Evolutionary conservation across 1,284 basidiomycete genomes (phyloP).

Genomic region (Cryptococcus neoformans): DNA sequence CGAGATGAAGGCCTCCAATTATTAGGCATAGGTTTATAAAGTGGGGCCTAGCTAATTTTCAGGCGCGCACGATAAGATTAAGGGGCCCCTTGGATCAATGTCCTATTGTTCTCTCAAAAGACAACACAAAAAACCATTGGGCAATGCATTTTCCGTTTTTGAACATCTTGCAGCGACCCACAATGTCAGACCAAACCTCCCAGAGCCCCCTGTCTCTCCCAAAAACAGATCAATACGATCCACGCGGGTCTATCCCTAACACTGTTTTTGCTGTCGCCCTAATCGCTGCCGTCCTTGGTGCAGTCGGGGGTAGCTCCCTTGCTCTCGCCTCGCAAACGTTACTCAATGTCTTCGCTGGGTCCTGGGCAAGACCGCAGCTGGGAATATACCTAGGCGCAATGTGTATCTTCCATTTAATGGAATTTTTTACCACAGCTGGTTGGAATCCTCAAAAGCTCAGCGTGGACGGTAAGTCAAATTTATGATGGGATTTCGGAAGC

Average conservation of each 20-base stretch:
- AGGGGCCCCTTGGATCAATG: not conserved
- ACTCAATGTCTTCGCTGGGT: conserved; percentile 5
- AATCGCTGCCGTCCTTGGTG: conserved; percentile 72
- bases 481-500: not conserved
- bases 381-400: conserved; percentile 77
- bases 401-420: conserved; percentile 86
- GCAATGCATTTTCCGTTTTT: not conserved
- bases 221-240: conserved; percentile 32
- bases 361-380: conserved; percentile 70
- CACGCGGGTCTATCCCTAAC: conserved; percentile 70
- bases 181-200: conserved; percentile 3
- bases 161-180: not conserved
- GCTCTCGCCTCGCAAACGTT: conserved; percentile 54
- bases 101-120: not conserved
- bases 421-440: conserved; percentile 92
- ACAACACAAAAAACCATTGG: not conserved
- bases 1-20: too few species aligned
- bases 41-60: too few species aligned
- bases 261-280: conserved; percentile 69
- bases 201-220: conserved; percentile 19
- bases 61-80: not conserved
- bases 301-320: conserved; percentile 41
- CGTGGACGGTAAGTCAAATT: conserved; percentile 72
- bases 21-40: too few species aligned
- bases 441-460: conserved; percentile 93